Base-by-base conservation (phyloP, 2,329 filamentous ascomycete genomes). In the Sarocladium strictum region DNA sequence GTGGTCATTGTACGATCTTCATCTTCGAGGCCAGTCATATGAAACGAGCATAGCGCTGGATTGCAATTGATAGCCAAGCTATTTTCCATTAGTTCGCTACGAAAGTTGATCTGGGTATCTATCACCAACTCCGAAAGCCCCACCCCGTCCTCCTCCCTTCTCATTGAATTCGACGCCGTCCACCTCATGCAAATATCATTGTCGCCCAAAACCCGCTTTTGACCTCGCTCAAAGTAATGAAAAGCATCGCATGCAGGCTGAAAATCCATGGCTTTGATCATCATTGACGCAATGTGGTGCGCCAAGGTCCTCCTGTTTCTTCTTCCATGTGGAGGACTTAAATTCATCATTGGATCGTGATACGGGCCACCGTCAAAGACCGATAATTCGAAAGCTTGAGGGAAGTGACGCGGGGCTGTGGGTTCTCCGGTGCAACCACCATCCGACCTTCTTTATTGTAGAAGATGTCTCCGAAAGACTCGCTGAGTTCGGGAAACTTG, bases 391-490 rank as follows among this genome's bases (percentile, higher is more conserved):
- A 69, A 26, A 84, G 62, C 62, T 83, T 83, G 12, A 84, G 69
- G 17, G 80, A 83, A 32, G 77, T 70, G 5, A 82, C 74, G 24
- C 76, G 73, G 6, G 74, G 27, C 38, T 50, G 73, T 10, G 78
- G 77, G 45, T 76, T 76, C 56, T 83, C 79, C 6, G 81, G 79
- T 45, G 73, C 76, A 58, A 83, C 77, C 50, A 81, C 72, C 65
- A 83, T 73, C 54, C 77, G 72, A 11, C 80, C 81, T 54, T 85
- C 80, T 62, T 84, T 51, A 63, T 76, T 77, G 59, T 79, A 77
- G 14, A 76, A 72, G 10, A 83, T 73, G 58, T 81, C 79, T 41
- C 82, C 82, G 56, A 89, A 84, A 2, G 77, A 81, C 53, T 89
- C 84, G 12, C 78, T 75, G 54, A 89, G 74, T 60, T 87, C 80